phyloP scores from a whole-genome alignment of 768 basidiomycete genomes.

The Chalciporus chontae region DNA sequence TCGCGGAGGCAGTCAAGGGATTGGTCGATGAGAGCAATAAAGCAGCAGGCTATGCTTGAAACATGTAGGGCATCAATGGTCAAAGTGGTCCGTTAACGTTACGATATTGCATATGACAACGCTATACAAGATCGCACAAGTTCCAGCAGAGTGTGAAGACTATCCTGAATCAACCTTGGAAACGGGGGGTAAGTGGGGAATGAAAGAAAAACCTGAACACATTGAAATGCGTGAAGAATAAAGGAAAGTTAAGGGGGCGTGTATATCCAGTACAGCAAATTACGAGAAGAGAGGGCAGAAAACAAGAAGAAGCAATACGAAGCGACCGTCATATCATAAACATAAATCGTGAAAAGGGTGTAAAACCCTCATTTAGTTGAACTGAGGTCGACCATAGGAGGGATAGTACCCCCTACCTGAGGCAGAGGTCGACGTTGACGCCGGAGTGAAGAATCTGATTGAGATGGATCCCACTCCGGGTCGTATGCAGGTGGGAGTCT shows the following conservation, averaged over 20 bases:
- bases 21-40: constrained; percentile 55
- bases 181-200: too few relatives aligned
- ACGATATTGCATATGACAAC: too few relatives aligned
- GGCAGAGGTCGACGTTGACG: neutral
- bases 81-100: neutral
- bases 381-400: neutral
- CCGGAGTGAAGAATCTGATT: neutral
- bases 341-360: too few relatives aligned
- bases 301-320: neutral
- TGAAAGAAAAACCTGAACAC: too few relatives aligned
- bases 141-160: neutral
- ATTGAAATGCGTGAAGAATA: too few relatives aligned
- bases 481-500: constrained; percentile 8
- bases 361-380: neutral
- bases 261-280: neutral
- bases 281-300: neutral
- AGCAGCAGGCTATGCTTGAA: constrained; percentile 27
- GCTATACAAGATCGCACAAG: neutral
- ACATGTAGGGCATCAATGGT: neutral
- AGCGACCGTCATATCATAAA: neutral
- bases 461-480: constrained; percentile 4
- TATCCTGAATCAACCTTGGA: too few relatives aligned
- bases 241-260: neutral
- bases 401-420: neutral
- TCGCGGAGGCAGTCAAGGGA: constrained; percentile 47